Evolutionary conservation across 192 early-diverging fungal genomes (phyloP).

Genomic region (Dissophora ornata): DNA sequence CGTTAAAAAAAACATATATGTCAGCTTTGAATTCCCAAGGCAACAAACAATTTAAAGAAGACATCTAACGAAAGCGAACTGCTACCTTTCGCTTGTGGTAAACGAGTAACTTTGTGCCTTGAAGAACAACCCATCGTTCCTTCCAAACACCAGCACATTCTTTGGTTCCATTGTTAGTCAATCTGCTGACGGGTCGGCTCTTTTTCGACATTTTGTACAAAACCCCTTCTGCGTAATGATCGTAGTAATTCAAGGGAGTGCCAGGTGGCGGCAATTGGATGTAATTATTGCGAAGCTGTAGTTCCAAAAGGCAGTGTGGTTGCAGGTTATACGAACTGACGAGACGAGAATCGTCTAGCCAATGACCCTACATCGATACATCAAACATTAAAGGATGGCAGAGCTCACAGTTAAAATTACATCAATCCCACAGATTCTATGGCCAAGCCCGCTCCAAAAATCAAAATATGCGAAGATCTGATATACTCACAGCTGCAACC

Average conservation of each 20-base stretch:
- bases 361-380: conserved; percentile 41
- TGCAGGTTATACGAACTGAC: conserved; percentile 27
- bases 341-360: conserved; percentile 40
- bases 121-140: conserved; percentile 43
- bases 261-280: conserved; percentile 25
- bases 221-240: conserved; percentile 44
- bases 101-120: conserved; percentile 27
- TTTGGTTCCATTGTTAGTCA: conserved; percentile 4
- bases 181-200: background rate
- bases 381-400: background rate
- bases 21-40: too few species aligned
- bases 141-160: conserved; percentile 21
- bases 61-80: background rate
- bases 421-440: too few species aligned
- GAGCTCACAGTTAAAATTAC: background rate
- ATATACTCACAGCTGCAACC: conserved; percentile 34
- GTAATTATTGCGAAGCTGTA: conserved; percentile 36
- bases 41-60: background rate
- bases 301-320: conserved; percentile 31
- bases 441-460: too few species aligned
- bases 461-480: too few species aligned
- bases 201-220: conserved; percentile 45
- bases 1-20: too few species aligned
- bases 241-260: conserved; percentile 17
- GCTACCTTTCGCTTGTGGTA: conserved; percentile 49